Base-by-base conservation (phyloP, 2,329 filamentous ascomycete species). In the Simplicillium sp. region DNA sequence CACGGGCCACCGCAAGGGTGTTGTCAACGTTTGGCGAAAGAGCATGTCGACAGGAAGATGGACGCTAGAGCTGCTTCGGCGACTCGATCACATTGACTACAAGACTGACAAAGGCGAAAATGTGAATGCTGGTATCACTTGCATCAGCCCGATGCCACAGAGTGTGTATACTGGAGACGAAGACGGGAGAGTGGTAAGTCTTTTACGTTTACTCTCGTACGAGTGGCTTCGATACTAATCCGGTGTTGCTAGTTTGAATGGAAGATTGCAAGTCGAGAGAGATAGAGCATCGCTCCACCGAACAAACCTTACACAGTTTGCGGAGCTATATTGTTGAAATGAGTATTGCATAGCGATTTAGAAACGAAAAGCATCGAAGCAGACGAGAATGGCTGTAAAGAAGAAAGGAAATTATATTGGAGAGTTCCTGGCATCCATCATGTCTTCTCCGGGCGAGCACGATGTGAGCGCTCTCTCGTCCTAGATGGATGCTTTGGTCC, bases 131-230 rank as follows among this genome's bases (percentile, higher is more conserved):
- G 81, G 82, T 0, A 89, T 97, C 45, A 94, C 85, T 31, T 94
- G 85, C 56, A 84, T 98, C 39, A 71, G 85, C 42, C 84, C 90
- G 3, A 84, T 89, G 73, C 79, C 86, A 40, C 81, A 83, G 47
- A 75, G 82, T 46, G 80, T 97, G 9, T 97, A 96, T 61, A 95
- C 89, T 0, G 92, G 90, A 3, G 92, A 97, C 65, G 92, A 97
- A 48, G 84, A 88, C 48, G 92, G 92, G 25, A 75, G 82, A 68
- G 90, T 98, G 62, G 86, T 92, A 48, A 59, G 64, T 59, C 15
- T n/a, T 7, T 12, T 18, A 4, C 13, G 11, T 44, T 28, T 34
- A 8, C 18, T 6, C n/a, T n/a, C 29, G 2, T 17, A 8, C 16
- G 39, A 29, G 38, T 28, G 44, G 31, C 37, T 38, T 45, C 50